Conservation (phyloP, 805 yeast genomes). For the Saccharomycopsis sp. region DNA sequence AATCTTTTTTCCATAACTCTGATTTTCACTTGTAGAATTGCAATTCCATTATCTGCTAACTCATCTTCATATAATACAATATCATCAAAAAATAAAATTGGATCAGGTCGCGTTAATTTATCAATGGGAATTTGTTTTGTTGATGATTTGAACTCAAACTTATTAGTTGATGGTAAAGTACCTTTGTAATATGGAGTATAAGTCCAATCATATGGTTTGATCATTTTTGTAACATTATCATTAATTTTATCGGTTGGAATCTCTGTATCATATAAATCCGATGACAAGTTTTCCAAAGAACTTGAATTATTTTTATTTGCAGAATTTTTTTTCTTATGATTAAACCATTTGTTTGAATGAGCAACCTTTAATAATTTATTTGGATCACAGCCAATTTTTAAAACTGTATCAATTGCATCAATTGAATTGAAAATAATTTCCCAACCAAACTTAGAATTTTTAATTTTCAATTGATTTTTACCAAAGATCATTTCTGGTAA, state of each 20-base stretch:
- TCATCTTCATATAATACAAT: conserved; percentile 89
- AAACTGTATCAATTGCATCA: conserved; percentile 58
- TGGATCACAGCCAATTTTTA: conserved; percentile 30
- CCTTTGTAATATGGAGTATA: conserved; percentile 77
- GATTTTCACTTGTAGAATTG: conserved; percentile 65
- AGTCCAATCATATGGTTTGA: conserved; percentile 94
- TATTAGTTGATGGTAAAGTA: conserved; percentile 23
- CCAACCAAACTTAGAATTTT: conserved; percentile 31
- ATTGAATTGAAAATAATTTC: conserved; percentile 59
- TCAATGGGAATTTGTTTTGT: conserved; percentile 44
- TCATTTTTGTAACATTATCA: conserved; percentile 38
- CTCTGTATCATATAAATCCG: conserved; percentile 20
- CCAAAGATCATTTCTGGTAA: conserved; percentile 98
- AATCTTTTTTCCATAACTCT: conserved; percentile 83
- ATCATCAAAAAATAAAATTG: conserved; percentile 83
- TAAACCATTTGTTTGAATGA: conserved; percentile 78
- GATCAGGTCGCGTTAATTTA: conserved; percentile 63
- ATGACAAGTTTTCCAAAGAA: conserved; percentile 18
- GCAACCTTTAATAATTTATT: conserved; percentile 56
- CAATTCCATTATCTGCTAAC: conserved; percentile 90
- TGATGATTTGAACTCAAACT: conserved; percentile 15
- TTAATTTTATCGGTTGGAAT: conserved; percentile 26
- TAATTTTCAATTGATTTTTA: conserved; percentile 52
- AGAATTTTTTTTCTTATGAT: conserved; percentile 26
- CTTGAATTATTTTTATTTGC: conserved; percentile 18